Evolutionary conservation across 305 asterid species (phyloP), one percentile per base, ranked within the genome.

Genomic region (Solanum hybrid): DNA sequence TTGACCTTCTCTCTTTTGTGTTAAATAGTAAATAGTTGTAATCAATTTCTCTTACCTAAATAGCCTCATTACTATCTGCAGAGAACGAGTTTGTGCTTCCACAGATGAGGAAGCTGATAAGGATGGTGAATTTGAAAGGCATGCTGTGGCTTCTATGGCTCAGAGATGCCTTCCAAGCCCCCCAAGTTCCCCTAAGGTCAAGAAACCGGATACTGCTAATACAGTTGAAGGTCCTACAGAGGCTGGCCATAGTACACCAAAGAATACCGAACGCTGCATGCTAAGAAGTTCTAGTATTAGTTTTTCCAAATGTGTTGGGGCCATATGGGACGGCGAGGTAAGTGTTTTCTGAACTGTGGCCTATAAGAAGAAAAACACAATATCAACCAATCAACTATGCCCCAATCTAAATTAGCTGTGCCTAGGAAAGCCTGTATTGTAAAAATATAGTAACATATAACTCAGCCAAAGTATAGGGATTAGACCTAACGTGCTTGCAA

Each of bases 241-340:
- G 88, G 94, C 91, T 88, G 93, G 85, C 80, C 91, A 90, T 86
- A 92, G 92, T 88, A 93, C 89, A 8, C 75, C 88, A 56, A 32
- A 2, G 51, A 85, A 56, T 56, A 22, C 88, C 5, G 88, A 85
- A 32, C 96, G 98, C 8, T 95, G 99, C 93, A 76, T 97, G 78
- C 92, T 95, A 34, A 95, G 98, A 93, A 96, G 99, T 88, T 94
- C 97, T 77, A 96, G 98, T 89, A 94, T 96, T 89, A 95, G 98
- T 90, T 96, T 98, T 91, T 97, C 99, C 91, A 94, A 90, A 90
- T 95, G 98, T 92, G 86, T 97, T 69, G 98, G 96, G 85, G 95
- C 96, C 29, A 93, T 93, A 90, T 90, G 94, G 91, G 92, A 95
- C 77, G 93, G 92, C 91, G 94, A 95, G 97, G 98, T 96, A 91